Conservation (phyloP, 139 green algal species). For the Ostreobium quekettii region DNA sequence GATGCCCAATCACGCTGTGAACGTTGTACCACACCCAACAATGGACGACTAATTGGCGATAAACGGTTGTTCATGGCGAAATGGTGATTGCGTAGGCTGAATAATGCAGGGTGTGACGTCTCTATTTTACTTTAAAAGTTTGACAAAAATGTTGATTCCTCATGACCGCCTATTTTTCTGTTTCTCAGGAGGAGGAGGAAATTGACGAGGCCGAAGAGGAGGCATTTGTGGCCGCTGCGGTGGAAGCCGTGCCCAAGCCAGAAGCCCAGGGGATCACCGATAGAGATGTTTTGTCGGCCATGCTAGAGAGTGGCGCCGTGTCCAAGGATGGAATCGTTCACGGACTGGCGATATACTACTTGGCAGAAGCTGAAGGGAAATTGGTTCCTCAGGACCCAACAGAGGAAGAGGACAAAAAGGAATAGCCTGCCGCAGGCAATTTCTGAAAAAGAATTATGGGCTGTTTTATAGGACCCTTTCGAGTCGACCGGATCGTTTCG, state of each 20-base stretch:
- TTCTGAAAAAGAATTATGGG: too few relatives aligned
- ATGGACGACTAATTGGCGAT: background rate
- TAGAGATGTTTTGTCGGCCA: background rate
- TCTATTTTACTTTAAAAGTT: background rate
- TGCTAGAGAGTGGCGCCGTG: background rate
- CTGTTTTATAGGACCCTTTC: too few relatives aligned
- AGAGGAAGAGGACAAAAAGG: too few relatives aligned
- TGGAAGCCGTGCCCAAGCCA: background rate
- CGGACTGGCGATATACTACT: background rate
- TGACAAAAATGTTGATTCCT: background rate
- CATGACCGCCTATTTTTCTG: background rate
- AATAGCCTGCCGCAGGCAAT: too few relatives aligned
- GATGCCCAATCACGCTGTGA: too few relatives aligned
- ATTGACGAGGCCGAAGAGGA: background rate
- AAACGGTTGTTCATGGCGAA: background rate
- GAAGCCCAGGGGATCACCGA: background rate
- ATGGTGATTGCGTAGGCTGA: background rate
- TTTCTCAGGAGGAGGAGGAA: background rate
- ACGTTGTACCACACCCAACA: too few relatives aligned
- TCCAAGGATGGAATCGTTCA: background rate
- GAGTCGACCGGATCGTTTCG: too few relatives aligned
- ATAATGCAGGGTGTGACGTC: background rate
- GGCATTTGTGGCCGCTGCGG: background rate
- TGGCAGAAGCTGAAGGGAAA: too few relatives aligned
- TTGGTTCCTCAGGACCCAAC: too few relatives aligned